Base-by-base conservation (phyloP, 2,329 filamentous ascomycete genomes). In the Orbilia javanica region DNA sequence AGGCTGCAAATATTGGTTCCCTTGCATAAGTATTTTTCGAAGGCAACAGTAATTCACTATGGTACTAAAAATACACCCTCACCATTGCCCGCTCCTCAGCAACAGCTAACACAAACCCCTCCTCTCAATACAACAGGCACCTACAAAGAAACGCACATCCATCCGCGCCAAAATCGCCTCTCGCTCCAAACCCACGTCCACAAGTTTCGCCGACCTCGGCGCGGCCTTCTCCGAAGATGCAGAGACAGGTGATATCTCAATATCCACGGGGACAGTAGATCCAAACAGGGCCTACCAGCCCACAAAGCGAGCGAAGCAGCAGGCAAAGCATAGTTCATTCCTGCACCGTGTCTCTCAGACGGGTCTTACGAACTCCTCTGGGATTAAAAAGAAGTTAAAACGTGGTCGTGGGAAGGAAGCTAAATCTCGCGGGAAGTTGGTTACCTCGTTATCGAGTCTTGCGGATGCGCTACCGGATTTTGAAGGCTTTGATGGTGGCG, bases 121-220 rank as follows among this genome's bases (percentile, higher is more conserved):
- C 18, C n/a, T n/a, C n/a, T n/a, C n/a, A n/a, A n/a, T n/a, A 29
- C 7, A 27, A 4, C 22, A 79, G 75, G 75, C 75, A 25, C 75
- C 75, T 0, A 79, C 75, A 27, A 79, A 72, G 39, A 79, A 79
- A 44, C 67, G 75, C 36, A 68, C 75, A 2, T 79, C 75, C 4
- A 79, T 79, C 46, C 75, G 75, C 48, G 68, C 75, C 36, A 72
- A 73, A 79, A 63, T 63, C 27, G 60, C 75, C n/a, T 53, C 75
- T 18, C 66, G 73, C 10, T 44, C 67, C 42, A 53, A 62, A 46
- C 57, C 68, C 22, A 69, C n/a, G n/a, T n/a, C 48, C 27, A 78
- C 74, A 27, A 72, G 50, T n/a, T 71, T 77, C 60, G 73, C 57
- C 20, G 66, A 71, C 36, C 66, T 78, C 29, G 67, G 52, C 20